phyloP scores from a whole-genome alignment of 164 flowering plant species.

The Aristolochia fimbriata region DNA sequence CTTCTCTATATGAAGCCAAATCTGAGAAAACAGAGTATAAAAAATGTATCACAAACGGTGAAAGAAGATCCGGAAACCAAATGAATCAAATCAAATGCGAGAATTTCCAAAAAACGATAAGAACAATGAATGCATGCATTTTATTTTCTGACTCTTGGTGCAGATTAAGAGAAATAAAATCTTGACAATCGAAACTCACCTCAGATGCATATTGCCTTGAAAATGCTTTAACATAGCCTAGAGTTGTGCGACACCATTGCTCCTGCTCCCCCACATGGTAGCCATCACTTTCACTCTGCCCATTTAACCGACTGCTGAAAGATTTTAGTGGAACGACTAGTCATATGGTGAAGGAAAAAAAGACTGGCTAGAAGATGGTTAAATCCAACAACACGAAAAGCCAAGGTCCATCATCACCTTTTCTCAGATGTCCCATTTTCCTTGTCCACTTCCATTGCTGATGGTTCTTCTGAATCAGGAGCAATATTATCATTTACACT shows the following conservation, averaged over 20 bases:
- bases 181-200: constrained; percentile 39
- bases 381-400: neutral
- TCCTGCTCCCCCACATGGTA: constrained; percentile 61
- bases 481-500: constrained; percentile 43
- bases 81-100: neutral
- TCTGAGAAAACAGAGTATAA: constrained; percentile 25
- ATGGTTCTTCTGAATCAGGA: constrained; percentile 53
- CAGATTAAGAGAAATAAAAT: too few species aligned
- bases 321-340: neutral
- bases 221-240: constrained; percentile 85
- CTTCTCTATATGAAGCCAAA: constrained; percentile 82
- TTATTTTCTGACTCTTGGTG: neutral
- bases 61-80: neutral
- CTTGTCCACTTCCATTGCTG: constrained; percentile 67
- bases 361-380: neutral
- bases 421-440: constrained; percentile 41
- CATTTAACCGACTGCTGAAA: constrained; percentile 45
- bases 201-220: constrained; percentile 90
- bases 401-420: constrained; percentile 27
- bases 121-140: neutral
- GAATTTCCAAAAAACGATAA: neutral
- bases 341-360: neutral
- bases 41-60: neutral
- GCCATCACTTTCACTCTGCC: constrained; percentile 18
- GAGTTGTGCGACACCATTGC: constrained; percentile 82